Evolutionary conservation across 768 basidiomycete genomes (phyloP), one percentile per base, ranked within the genome.

Genomic region (Xerocomus spinulosus): DNA sequence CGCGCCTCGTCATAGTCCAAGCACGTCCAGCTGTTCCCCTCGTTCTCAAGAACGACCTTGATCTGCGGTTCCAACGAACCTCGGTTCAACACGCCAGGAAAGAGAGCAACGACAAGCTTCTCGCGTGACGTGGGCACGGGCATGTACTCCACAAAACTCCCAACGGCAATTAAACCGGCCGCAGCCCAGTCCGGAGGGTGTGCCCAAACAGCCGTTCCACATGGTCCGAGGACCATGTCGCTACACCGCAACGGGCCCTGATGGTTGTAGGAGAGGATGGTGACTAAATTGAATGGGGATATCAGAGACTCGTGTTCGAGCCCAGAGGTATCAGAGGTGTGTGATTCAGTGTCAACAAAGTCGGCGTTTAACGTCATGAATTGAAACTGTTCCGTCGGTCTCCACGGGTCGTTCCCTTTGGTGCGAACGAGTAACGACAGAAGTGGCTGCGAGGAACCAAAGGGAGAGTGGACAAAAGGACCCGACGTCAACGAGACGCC

Each of bases 181-280:
- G 57, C 56, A 8, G 72, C 68, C 50, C 69, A 72, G 53, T 75
- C 75, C 48, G 64, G 73, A 21, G 84, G 83, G 47, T 77, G 75
- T 20, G 84, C 72, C 82, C 83, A 85, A 8, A 78, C 68, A 2
- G 82, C 82, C 0, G 82, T 82, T 6, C 81, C 81, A 50, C 73
- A 65, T 9, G 66, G 59, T 1, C 83, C 82, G 25, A 85, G 69
- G 15, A 73, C 62, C 48, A 85, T 72, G 50, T 74, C 68, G 12
- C 73, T 71, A 53, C 80, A 84, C 28, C 76, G 74, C 12, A 84
- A 68, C 12, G 76, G 66, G 5, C 84, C 83, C 13, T 71, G 76
- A 21, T 53, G 56, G 2, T 63, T 59, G 33, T 50, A 60, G 3
- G 76, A 73, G 4, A 68, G 53, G 20, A 73, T 70, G 12, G 67